Conservation (phyloP, 768 basidiomycete species). For the Boletus sp. region DNA sequence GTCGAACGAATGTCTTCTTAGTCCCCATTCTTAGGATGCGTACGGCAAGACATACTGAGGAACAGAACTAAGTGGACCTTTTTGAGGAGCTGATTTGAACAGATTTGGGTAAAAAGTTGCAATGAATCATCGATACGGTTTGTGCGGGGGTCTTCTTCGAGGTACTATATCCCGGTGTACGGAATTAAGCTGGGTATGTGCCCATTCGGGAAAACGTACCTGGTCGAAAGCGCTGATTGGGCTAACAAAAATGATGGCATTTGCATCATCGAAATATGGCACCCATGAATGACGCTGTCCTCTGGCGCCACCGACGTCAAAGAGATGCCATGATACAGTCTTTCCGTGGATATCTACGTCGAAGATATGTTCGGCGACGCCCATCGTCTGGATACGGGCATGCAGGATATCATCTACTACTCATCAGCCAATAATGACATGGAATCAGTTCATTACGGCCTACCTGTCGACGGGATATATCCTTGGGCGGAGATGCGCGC, state of each 20-base stretch:
- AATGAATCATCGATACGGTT: constrained; percentile 87
- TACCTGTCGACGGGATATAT: constrained; percentile 77
- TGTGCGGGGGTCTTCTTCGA: constrained; percentile 82
- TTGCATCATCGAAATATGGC: constrained; percentile 64
- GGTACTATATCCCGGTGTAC: constrained; percentile 48
- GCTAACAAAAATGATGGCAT: constrained; percentile 78
- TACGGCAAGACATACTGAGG: constrained; percentile 43
- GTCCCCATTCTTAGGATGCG: neutral
- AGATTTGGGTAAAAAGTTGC: constrained; percentile 85
- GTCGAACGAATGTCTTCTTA: neutral
- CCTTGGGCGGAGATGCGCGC: constrained; percentile 63
- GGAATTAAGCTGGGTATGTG: constrained; percentile 1
- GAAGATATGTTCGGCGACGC: constrained; percentile 80
- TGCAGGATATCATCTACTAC: constrained; percentile 77
- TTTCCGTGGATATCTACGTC: constrained; percentile 80
- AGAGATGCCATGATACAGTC: constrained; percentile 70
- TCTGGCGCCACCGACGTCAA: constrained; percentile 69
- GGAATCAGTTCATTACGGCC: constrained; percentile 20
- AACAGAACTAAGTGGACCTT: constrained; percentile 61
- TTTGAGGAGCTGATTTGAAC: constrained; percentile 76
- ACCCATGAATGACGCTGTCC: constrained; percentile 78
- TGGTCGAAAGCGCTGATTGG: constrained; percentile 81
- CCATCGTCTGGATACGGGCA: constrained; percentile 90
- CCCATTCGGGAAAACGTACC: constrained; percentile 32
- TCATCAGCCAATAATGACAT: constrained; percentile 27